Base-by-base conservation (phyloP, 148 eudicot species). In the Pouteria glomerata region DNA sequence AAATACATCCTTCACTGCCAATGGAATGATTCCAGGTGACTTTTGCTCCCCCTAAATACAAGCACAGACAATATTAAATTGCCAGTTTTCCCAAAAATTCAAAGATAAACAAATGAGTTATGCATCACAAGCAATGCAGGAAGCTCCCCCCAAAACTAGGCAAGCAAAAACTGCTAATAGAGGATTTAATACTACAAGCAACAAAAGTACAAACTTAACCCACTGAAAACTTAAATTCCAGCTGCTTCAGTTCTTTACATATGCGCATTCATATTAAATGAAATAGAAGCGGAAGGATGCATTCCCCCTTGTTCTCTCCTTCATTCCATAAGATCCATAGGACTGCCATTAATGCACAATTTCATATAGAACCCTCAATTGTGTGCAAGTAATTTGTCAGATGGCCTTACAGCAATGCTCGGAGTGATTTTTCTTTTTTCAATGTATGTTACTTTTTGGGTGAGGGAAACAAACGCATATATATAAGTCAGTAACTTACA, bases 1-100 rank as follows among this genome's bases (percentile, higher is more conserved):
- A 67, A 92, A 92, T 33, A 92, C 92, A 79, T 92, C 92, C 87
- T 89, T 92, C 75, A 92, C 80, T 23, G 97, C 97, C 80, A 87
- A 70, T 1, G 97, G 95, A 45, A 92, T 92, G 42, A 92, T 83
- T 51, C 97, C 97, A 69, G 97, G 97, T 56, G 85, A 87, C 72
- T 77, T 87, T 70, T 92, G 97, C 57, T 84, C 86, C 61, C 97
- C 97, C 97, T 92, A 44, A 1, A 44, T 19, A 74, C 13, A 70
- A 19, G 33, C 35, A 70, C 6, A n/a, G 16, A 39, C 24, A 74
- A n/a, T 6, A 42, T 66, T 31, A 44, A 12, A 60, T 39, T 44
- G 21, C 72, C 15, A 50, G 29, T 30, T 18, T 7, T n/a, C n/a
- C n/a, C 24, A 39, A 6, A 45, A 15, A 10, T 57, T 6, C 19